These are phyloP conservation scores for Datura wrightii DNA, from an alignment of 257 asterid species.

Conservation along the genomic window DNA sequence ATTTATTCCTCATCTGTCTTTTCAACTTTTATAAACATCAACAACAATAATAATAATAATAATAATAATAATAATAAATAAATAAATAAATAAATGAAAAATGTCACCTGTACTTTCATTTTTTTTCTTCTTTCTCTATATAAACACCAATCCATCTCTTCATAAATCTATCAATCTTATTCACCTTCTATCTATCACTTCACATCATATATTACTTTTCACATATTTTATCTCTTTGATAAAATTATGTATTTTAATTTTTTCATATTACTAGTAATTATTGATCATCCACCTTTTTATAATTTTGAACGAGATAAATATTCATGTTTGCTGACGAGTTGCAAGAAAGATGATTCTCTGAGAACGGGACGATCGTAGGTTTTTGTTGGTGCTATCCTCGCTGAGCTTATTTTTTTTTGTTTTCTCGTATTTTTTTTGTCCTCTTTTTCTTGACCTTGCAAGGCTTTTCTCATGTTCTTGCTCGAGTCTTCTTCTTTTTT, in stretches of 20 bases:
- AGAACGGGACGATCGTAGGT: rapidly evolving
- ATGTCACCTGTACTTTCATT: slow-evolving; percentile 24
- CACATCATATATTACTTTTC: not conserved
- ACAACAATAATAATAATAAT: too few species aligned
- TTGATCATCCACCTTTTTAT: too few species aligned
- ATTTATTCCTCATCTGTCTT: not conserved
- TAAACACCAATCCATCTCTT: slow-evolving; percentile 41
- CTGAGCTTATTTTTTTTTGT: slow-evolving; percentile 34
- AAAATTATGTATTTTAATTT: slow-evolving; percentile 8
- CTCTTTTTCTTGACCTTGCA: slow-evolving; percentile 52
- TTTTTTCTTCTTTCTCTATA: slow-evolving; percentile 30
- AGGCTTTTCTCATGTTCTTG: slow-evolving; percentile 29
- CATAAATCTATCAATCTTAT: slow-evolving; percentile 5
- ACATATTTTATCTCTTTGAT: not conserved
- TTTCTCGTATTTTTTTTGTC: rapidly evolving
- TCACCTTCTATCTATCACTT: slow-evolving; percentile 28
- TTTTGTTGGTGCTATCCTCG: slow-evolving; percentile 28
- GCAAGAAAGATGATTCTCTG: not conserved
- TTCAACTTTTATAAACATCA: not conserved
- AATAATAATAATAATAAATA: not conserved
- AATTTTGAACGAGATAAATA: not conserved
- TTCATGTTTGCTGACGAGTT: not conserved
- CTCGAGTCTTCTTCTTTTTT: rapidly evolving
- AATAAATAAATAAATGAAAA: not conserved
- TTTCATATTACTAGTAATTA: not conserved